Conservation (phyloP, 441 rosid genomes). For the Populus hybrid region DNA sequence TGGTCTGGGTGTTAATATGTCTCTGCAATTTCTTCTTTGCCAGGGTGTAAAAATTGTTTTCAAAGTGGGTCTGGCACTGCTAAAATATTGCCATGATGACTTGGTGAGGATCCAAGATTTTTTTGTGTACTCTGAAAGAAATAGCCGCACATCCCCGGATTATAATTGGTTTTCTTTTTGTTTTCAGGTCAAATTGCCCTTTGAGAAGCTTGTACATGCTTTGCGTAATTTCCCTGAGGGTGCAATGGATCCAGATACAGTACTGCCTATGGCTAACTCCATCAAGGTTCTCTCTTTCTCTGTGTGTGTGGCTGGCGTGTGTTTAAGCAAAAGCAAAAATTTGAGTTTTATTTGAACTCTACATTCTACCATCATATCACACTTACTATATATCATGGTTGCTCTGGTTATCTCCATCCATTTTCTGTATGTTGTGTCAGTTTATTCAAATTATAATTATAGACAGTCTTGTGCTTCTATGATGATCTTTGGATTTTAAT, state of each 20-base stretch:
- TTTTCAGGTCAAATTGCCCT: conserved; percentile 67
- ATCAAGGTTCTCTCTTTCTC: conserved; percentile 56
- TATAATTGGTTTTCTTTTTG: background rate
- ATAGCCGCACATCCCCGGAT: background rate
- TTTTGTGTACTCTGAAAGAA: background rate
- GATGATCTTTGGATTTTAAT: background rate
- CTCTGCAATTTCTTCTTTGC: background rate
- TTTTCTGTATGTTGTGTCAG: background rate
- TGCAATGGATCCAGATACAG: conserved; percentile 83
- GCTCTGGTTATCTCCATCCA: background rate
- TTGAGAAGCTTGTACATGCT: conserved; percentile 87
- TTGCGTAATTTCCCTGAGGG: conserved; percentile 84
- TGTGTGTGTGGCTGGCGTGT: background rate
- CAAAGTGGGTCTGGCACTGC: conserved; percentile 84
- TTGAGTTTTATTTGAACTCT: background rate
- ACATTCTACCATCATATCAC: background rate
- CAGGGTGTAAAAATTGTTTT: conserved; percentile 94
- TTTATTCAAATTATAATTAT: background rate
- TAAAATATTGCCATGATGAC: conserved; percentile 85
- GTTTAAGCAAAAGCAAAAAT: background rate
- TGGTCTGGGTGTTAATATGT: conserved; percentile 2
- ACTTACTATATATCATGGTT: background rate
- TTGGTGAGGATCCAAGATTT: conserved; percentile 42
- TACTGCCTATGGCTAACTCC: conserved; percentile 85
- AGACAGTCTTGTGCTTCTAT: background rate